phyloP scores from a whole-genome alignment of 129 eudicot species.

The Smallanthus sonchifolius region DNA sequence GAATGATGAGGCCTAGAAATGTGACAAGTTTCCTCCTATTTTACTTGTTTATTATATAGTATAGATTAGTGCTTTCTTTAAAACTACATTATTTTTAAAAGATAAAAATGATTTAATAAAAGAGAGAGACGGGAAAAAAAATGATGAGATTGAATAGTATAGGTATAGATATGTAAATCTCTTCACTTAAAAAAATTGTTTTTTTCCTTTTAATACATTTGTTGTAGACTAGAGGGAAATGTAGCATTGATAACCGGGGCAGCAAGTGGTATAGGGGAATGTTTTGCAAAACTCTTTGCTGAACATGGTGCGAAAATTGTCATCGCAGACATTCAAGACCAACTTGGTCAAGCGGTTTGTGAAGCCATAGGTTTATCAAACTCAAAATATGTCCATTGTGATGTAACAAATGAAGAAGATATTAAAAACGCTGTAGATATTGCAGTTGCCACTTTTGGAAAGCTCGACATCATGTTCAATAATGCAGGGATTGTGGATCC shows the following conservation, averaged over 20 bases:
- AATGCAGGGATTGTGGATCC: slow-evolving; percentile 43
- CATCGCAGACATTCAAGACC: slow-evolving; percentile 55
- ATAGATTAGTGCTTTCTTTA: too few relatives aligned
- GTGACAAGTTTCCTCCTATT: too few relatives aligned
- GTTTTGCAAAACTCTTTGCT: slow-evolving; percentile 37
- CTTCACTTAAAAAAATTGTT: too few relatives aligned
- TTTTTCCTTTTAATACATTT: neutral
- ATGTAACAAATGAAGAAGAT: slow-evolving; percentile 49
- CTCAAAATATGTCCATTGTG: slow-evolving; percentile 43
- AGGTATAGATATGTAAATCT: too few relatives aligned
- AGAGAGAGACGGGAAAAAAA: too few relatives aligned
- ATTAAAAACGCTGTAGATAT: slow-evolving; percentile 37
- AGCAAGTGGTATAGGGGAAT: slow-evolving; percentile 52
- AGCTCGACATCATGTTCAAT: slow-evolving; percentile 55
- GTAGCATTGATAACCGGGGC: slow-evolving; percentile 53
- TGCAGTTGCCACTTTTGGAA: slow-evolving; percentile 40
- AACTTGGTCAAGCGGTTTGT: slow-evolving; percentile 36
- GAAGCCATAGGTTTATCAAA: slow-evolving; percentile 35
- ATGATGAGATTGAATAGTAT: too few relatives aligned
- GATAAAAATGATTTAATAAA: too few relatives aligned
- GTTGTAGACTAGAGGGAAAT: slow-evolving; percentile 43
- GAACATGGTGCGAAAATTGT: slow-evolving; percentile 54
- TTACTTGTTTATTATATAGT: too few relatives aligned
- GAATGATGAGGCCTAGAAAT: too few relatives aligned
- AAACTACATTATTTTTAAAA: too few relatives aligned